Percentiles rank a stretch among this genome's conserved stretches.
Evolutionary conservation across 352 stramenopile species (phyloP).

Genomic region (Phytophthora sansomeana): DNA sequence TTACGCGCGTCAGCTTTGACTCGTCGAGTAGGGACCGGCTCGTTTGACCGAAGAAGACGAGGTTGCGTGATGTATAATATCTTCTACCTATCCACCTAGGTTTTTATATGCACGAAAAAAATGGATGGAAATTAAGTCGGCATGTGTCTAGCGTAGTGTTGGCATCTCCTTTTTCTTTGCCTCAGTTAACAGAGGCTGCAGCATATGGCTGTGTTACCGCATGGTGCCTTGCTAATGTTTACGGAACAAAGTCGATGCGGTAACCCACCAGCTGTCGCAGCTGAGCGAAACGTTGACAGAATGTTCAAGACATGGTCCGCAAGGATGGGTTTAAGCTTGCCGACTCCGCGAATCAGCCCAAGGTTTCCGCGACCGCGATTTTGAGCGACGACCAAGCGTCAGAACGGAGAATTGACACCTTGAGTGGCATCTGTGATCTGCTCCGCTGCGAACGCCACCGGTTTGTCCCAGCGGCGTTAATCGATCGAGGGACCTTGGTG

Average conservation of each 20-base stretch:
- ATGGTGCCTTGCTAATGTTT: background rate
- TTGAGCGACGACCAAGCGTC: too few species aligned
- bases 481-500: too few species aligned
- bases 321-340: too few species aligned
- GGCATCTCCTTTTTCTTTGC: background rate
- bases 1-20: too few species aligned
- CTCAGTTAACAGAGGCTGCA: background rate
- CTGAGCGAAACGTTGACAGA: background rate
- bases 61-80: constrained; percentile 1
- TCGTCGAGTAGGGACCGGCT: background rate
- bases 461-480: too few species aligned
- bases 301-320: too few species aligned
- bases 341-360: too few species aligned
- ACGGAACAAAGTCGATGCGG: background rate
- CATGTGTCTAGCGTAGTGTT: background rate
- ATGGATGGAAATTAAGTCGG: background rate
- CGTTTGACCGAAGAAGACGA: background rate
- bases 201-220: background rate
- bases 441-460: too few species aligned
- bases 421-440: too few species aligned
- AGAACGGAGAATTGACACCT: too few species aligned
- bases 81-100: background rate
- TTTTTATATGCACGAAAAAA: background rate
- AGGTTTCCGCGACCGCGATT: too few species aligned
- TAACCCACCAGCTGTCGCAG: background rate